Evolutionary conservation across 371 early-diverging fungal species (phyloP), one percentile per base, ranked within the genome.

Genomic region (Mucor sp.): DNA sequence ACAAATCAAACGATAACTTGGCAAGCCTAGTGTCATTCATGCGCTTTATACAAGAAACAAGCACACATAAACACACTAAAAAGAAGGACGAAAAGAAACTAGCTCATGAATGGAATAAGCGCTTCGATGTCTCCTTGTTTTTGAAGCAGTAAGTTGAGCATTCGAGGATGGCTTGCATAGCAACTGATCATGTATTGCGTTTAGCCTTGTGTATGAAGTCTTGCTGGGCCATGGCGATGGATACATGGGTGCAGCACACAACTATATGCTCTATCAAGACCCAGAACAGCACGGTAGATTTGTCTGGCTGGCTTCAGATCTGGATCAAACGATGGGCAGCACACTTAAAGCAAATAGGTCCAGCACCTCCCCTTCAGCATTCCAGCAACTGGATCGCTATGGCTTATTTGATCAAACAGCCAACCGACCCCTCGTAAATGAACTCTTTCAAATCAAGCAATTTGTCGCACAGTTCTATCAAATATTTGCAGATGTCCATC

Each of bases 111-210:
- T 82, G 85, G 85, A 63, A 79, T 14, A 58, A 70, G 35, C 69
- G 67, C 11, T 59, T 86, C 0, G 77, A 86, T 62, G 74, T 86
- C 3, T 78, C 81, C 23, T 2, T 65, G 25, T 86, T 81, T 72
- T 66, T 86, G 62, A 82, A 74, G 63, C 72, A 76, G 80, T 76
- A 68, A 64, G 69, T 55, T 21, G 4, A 7, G 8, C n/a, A 19
- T n/a, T 7, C 6, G 44, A 19, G 6, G 17, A 11, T 8, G 33
- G 7, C 1, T 28, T 60, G 28, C 33, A 25, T 44, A 44, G n/a
- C 5, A 23, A 50, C 12, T 50, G 50, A 50, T 50, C 50, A 23
- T 50, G 0, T 47, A 19, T 6, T 50, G 25, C 1, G 8, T 12
- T 3, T 60, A 75, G 77, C 41, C 62, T 75, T 41, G 72, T 67